phyloP scores from a whole-genome alignment of 75 land plant species.

The Picea sitchensis region DNA sequence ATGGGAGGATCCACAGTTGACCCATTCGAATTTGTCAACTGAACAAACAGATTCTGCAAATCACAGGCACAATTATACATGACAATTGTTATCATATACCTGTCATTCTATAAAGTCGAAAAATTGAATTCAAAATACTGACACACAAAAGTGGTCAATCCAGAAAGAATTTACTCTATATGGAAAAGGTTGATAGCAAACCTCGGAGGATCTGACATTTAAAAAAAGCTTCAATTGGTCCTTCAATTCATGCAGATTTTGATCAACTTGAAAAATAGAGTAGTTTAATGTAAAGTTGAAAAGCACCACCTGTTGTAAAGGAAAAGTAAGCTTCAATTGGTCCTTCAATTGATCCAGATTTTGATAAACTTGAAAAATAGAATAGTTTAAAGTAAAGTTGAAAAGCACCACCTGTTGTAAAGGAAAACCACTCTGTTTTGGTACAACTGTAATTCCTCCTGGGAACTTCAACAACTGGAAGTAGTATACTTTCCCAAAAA shows the following conservation, averaged over 20 bases:
- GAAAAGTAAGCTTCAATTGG: conserved; percentile 45
- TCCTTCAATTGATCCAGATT: conserved; percentile 29
- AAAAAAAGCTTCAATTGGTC: conserved; percentile 46
- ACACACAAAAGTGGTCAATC: background rate
- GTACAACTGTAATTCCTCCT: conserved; percentile 53
- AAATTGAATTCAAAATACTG: background rate
- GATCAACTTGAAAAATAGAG: conserved; percentile 35
- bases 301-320: conserved; percentile 27
- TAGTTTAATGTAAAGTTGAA: conserved; percentile 63
- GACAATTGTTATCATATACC: no score
- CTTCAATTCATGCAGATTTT: conserved; percentile 25
- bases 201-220: conserved; percentile 44
- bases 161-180: background rate
- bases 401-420: conserved; percentile 33
- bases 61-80: background rate
- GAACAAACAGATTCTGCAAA: conserved; percentile 58
- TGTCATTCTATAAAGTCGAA: no score
- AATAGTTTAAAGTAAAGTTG: conserved; percentile 56
- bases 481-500: conserved; percentile 43
- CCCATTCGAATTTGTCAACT: conserved; percentile 49
- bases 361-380: conserved; percentile 33
- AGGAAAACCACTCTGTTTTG: conserved; percentile 28
- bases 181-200: conserved; percentile 12
- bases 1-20: conserved; percentile 49
- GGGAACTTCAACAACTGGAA: conserved; percentile 60